A percentile compares a stretch with the other conserved stretches of the same genome.
phyloP scores from a whole-genome alignment of 768 basidiomycete genomes.

The Leucosporidium scottii region DNA sequence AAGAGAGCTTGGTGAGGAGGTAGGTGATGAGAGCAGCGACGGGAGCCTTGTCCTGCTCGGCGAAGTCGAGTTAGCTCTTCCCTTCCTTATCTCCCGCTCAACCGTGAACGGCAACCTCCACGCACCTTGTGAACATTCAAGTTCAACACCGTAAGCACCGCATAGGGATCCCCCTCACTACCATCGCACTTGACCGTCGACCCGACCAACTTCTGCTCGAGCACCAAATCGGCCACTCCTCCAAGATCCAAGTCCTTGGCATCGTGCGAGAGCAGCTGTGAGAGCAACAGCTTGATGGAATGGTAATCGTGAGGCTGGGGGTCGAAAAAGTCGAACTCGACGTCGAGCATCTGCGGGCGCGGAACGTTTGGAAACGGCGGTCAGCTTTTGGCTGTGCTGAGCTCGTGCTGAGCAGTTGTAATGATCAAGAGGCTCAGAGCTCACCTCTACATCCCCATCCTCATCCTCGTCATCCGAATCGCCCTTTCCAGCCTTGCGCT shows the following conservation, averaged over 20 bases:
- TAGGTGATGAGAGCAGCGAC: conserved; percentile 66
- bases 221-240: conserved; percentile 69
- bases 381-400: background rate
- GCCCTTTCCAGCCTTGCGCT: conserved; percentile 5
- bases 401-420: too few relatives aligned
- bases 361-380: conserved; percentile 45
- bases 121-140: conserved; percentile 42
- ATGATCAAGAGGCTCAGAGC: background rate
- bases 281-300: conserved; percentile 52
- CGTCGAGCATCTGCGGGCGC: conserved; percentile 54
- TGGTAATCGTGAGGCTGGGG: conserved; percentile 81
- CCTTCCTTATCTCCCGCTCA: background rate
- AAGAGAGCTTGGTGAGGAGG: conserved; percentile 55
- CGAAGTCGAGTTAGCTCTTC: background rate
- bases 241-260: conserved; percentile 63
- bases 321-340: conserved; percentile 91
- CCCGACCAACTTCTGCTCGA: conserved; percentile 67
- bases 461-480: background rate
- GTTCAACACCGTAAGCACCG: conserved; percentile 75
- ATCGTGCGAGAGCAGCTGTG: conserved; percentile 64
- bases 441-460: background rate
- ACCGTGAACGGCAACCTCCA: background rate
- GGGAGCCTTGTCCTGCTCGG: conserved; percentile 59
- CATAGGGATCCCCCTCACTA: conserved; percentile 81
- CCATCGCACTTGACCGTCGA: conserved; percentile 91